A percentile compares a stretch with the other conserved stretches of the same genome.
Evolutionary conservation across 2,329 filamentous ascomycete genomes (phyloP).

Genomic region (Ophiostoma pallidulum): DNA sequence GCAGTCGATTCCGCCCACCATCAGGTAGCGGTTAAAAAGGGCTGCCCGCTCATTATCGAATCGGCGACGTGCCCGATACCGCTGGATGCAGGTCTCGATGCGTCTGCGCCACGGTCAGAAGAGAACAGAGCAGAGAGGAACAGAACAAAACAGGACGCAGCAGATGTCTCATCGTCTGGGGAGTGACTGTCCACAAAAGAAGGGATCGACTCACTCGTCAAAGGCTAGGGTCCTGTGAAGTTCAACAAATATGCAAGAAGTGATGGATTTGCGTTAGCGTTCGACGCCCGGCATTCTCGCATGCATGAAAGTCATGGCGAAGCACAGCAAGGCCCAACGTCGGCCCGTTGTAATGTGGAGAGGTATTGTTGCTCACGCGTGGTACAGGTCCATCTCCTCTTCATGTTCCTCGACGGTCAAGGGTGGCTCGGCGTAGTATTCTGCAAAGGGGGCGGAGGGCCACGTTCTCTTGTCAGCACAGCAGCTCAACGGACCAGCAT

Average conservation of each 20-base stretch:
- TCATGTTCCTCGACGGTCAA: constrained; percentile 59
- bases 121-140: background rate
- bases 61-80: constrained; percentile 68
- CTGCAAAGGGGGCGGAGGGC: too few species aligned
- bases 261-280: background rate
- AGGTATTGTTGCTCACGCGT: constrained; percentile 37
- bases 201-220: constrained; percentile 9
- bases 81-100: constrained; percentile 75
- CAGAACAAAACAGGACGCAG: constrained; percentile 33
- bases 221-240: constrained; percentile 9
- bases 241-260: background rate
- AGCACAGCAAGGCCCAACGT: background rate
- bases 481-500: too few species aligned
- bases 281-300: background rate
- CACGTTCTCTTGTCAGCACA: too few species aligned
- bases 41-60: constrained; percentile 52
- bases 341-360: background rate
- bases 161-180: too few species aligned
- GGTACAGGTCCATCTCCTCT: constrained; percentile 59
- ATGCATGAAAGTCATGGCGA: background rate
- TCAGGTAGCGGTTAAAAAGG: constrained; percentile 72
- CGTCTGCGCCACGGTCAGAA: constrained; percentile 41
- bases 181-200: constrained; percentile 20
- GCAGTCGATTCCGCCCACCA: constrained; percentile 69
- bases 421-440: constrained; percentile 71